Conservation (phyloP, 805 yeast species). For the Jamesozyma rosinii region DNA sequence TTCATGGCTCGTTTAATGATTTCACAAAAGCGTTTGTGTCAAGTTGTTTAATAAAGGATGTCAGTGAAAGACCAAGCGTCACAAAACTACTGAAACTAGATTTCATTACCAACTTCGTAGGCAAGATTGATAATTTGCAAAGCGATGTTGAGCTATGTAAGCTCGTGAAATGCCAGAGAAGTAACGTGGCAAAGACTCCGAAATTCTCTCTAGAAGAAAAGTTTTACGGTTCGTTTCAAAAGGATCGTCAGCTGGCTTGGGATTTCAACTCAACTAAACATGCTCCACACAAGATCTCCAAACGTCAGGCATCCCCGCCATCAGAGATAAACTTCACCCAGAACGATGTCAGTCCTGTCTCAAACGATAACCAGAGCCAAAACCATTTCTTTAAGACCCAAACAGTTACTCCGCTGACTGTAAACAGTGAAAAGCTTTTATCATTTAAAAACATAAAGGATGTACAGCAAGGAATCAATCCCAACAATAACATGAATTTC, state of each 20-base stretch:
- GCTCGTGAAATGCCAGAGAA: conserved; percentile 19
- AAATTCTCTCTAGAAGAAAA: conserved; percentile 30
- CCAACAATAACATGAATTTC: neutral
- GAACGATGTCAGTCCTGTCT: conserved; percentile 8
- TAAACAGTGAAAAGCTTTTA: conserved; percentile 10
- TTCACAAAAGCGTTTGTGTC: conserved; percentile 46
- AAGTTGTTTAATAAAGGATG: conserved; percentile 59
- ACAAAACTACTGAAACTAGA: conserved; percentile 37
- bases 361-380: conserved; percentile 3
- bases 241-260: conserved; percentile 11
- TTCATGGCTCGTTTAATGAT: conserved; percentile 26
- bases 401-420: conserved; percentile 16
- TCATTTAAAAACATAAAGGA: conserved; percentile 11
- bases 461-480: neutral
- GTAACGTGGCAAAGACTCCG: conserved; percentile 28
- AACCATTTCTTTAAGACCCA: conserved; percentile 2
- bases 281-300: neutral
- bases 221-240: conserved; percentile 17
- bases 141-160: conserved; percentile 34
- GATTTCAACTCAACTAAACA: conserved; percentile 7
- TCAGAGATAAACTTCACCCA: neutral
- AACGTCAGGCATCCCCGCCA: neutral
- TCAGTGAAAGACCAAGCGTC: conserved; percentile 56
- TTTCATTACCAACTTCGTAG: conserved; percentile 3
- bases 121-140: conserved; percentile 31